Evolutionary conservation across 164 flowering plant species (phyloP).

Genomic region (Brasenia schreberi): DNA sequence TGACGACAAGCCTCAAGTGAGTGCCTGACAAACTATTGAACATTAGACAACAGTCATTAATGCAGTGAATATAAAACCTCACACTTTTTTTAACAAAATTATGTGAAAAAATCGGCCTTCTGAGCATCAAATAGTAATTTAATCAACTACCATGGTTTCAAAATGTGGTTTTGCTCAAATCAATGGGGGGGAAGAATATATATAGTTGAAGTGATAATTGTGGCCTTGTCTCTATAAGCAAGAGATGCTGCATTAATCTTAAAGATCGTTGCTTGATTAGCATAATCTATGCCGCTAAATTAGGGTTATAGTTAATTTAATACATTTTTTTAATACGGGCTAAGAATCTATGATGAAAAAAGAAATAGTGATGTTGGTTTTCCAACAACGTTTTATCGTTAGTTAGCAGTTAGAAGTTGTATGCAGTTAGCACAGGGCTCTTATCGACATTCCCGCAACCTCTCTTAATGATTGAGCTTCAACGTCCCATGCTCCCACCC

Average conservation of each 20-base stretch:
- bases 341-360: too few relatives aligned
- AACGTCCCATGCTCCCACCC: neutral
- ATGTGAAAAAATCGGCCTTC: neutral
- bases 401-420: neutral
- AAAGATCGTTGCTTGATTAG: too few relatives aligned
- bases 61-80: neutral
- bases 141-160: too few relatives aligned
- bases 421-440: neutral
- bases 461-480: neutral
- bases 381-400: neutral
- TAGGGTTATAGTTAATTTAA: neutral
- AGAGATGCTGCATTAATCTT: neutral
- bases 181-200: neutral
- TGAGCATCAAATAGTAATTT: too few relatives aligned
- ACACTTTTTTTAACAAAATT: too few relatives aligned
- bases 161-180: neutral
- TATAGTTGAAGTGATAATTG: too few relatives aligned
- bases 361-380: neutral
- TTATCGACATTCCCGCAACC: neutral
- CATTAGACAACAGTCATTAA: neutral
- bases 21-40: neutral
- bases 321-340: too few relatives aligned
- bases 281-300: neutral
- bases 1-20: neutral
- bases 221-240: neutral